Conservation (phyloP, 208 protist species). For the Leishmania turanica region DNA sequence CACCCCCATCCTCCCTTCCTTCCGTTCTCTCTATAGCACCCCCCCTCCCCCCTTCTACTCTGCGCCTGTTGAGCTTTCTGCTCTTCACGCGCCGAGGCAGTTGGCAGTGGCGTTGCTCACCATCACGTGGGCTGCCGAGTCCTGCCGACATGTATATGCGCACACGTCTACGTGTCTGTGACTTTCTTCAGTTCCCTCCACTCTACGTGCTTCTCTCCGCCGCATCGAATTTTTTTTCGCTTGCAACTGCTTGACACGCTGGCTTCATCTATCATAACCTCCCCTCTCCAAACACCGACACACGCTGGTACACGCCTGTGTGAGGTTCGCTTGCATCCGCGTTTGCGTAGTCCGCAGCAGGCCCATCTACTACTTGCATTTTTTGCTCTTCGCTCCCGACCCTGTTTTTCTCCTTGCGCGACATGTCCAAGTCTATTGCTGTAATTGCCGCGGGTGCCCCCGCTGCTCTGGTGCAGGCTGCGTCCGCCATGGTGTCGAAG, state of each 20-base stretch:
- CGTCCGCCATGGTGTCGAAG: conserved; percentile 56
- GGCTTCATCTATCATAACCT: neutral
- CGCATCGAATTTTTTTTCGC: neutral
- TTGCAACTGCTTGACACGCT: neutral
- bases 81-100: neutral
- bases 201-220: neutral
- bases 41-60: neutral
- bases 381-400: neutral
- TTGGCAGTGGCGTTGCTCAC: neutral
- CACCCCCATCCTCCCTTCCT: neutral
- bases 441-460: conserved; percentile 64
- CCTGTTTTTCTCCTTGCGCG: neutral
- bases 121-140: neutral
- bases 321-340: neutral
- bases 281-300: neutral
- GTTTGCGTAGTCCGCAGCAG: neutral
- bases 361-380: neutral
- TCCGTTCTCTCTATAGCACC: neutral
- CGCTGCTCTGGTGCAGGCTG: conserved; percentile 66
- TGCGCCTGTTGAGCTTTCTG: neutral
- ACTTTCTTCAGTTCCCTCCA: neutral
- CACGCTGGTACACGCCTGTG: neutral
- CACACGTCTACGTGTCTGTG: neutral
- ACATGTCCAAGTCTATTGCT: conserved; percentile 77
- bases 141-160: neutral